A percentile compares a stretch with the other conserved stretches of the same genome.
phyloP scores from a whole-genome alignment of 176 grass and related monocot species.

The Urochloa ruziziensis region DNA sequence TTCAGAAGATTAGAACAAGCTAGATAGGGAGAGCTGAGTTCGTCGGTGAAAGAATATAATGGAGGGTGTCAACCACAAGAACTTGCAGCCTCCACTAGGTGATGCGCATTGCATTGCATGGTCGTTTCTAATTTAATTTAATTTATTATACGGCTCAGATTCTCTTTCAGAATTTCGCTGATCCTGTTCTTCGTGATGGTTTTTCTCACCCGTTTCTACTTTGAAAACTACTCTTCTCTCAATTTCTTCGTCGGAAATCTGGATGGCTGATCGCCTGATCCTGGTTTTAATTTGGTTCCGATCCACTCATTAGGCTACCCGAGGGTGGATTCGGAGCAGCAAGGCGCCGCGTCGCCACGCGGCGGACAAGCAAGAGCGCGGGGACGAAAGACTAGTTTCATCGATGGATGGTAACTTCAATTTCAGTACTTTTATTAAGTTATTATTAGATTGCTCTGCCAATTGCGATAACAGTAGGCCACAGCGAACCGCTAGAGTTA shows the following conservation, averaged over 20 bases:
- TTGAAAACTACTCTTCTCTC: background rate
- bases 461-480: background rate
- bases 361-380: background rate
- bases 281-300: background rate
- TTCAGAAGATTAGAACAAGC: background rate
- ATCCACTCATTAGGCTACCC: constrained; percentile 27
- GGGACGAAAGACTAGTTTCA: constrained; percentile 22
- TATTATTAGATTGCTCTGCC: too few relatives aligned
- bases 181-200: background rate
- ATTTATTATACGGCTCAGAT: background rate
- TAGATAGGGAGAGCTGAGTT: background rate
- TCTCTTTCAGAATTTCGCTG: background rate
- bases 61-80: constrained; percentile 14
- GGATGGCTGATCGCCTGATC: background rate
- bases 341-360: background rate
- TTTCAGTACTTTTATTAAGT: background rate
- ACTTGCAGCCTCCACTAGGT: constrained; percentile 29
- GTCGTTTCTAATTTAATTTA: background rate
- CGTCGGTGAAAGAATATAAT: background rate
- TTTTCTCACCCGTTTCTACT: background rate
- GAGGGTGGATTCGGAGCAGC: background rate
- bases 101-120: background rate
- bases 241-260: too few relatives aligned
- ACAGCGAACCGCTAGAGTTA: background rate
- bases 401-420: constrained; percentile 38